Conservation (phyloP, 371 early-diverging fungal genomes). For the Mortierella sp. region DNA sequence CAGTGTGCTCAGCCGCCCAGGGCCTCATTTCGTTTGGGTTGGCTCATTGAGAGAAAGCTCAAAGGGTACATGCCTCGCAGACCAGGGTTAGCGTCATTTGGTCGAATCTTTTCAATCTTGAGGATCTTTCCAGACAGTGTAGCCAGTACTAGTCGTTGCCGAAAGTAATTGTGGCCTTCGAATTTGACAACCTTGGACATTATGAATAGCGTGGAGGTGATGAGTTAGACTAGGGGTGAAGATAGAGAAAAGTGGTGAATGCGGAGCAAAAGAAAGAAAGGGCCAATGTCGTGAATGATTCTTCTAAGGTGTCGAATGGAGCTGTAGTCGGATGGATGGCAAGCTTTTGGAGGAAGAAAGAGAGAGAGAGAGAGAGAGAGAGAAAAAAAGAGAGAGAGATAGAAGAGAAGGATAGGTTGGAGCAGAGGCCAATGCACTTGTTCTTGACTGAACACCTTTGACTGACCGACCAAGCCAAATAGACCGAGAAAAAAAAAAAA, state of each 20-base stretch:
- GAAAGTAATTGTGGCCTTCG: conserved; percentile 83
- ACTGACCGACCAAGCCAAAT: too few species aligned
- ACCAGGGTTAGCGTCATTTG: conserved; percentile 90
- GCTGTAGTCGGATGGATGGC: not conserved
- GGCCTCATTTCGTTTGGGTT: not conserved
- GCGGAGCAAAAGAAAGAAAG: not conserved
- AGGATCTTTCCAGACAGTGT: conserved; percentile 86
- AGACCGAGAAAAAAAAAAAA: too few species aligned
- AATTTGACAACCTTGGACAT: conserved; percentile 62
- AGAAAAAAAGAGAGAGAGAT: conserved; percentile 5
- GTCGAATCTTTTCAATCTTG: conserved; percentile 90
- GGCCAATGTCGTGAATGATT: not conserved
- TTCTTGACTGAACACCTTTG: too few species aligned
- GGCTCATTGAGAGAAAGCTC: too few species aligned
- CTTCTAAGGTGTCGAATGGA: not conserved
- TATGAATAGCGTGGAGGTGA: not conserved
- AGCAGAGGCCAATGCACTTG: too few species aligned
- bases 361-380: not conserved
- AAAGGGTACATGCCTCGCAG: conserved; percentile 79
- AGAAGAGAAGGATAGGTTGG: too few species aligned
- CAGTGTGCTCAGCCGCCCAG: too few species aligned
- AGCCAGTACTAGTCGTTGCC: conserved; percentile 93
- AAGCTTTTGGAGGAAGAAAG: conserved; percentile 4
- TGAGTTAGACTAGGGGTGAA: not conserved
- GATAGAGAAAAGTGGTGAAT: not conserved